Evolutionary conservation across 768 basidiomycete genomes (phyloP), one percentile per base, ranked within the genome.

Genomic region (Trametes gibbosa): DNA sequence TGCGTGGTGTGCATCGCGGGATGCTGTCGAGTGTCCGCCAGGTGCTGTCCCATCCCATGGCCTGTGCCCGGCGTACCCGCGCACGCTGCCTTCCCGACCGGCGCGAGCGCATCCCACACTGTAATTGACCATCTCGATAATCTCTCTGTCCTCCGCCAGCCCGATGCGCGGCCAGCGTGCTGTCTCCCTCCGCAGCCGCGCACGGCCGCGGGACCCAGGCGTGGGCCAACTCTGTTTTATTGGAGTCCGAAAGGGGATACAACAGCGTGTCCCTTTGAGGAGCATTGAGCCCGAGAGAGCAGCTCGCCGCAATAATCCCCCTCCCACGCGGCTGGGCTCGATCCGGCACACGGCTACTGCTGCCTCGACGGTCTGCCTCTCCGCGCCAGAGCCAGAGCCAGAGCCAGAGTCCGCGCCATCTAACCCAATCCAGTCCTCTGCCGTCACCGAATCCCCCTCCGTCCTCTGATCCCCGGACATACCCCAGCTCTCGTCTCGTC

Each of bases 231-330:
- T 60, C 49, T 61, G 21, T 61, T 61, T 56, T 49, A 49, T 59
- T 40, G 47, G 27, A 21, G 19, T 29, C 59, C 53, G 32, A 45
- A 55, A 24, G 3, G 21, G 50, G 56, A 34, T 51, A 62, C 61
- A 62, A 62, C 55, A 56, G 27, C 50, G 49, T 47, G 34, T 53
- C 61, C 61, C 35, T 40, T 34, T 62, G 51, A 17, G 56, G 61
- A 21, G 14, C 17, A 6, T 25, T 10, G 9, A 17, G 56, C 61
- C 61, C 61, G 55, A 53, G 45, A 43, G 45, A 24, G 17, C 61
- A 62, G 61, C 61, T 57, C 61, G 40, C 21, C 50, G 55, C 61
- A 62, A 62, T 62, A 57, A 42, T 56, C 42, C 40, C 29, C 29
- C 41, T 17, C 19, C 48, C 59, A 60, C 59, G 59, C 54, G 59